phyloP scores from a whole-genome alignment of 73 alveolate species.

The Breviolum minutum region DNA sequence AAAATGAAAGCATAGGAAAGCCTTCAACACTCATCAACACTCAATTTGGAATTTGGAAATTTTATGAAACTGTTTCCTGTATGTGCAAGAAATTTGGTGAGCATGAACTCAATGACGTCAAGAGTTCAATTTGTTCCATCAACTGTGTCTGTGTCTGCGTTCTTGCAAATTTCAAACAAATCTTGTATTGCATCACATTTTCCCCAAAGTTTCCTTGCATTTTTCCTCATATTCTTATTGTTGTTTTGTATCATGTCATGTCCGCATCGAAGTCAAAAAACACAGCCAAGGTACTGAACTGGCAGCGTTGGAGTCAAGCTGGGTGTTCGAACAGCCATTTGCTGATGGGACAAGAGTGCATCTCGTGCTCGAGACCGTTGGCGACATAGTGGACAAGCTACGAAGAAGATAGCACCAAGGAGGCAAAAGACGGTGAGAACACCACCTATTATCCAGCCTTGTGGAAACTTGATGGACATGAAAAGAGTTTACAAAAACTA shows the following conservation, averaged over 20 bases:
- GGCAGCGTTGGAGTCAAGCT: neutral
- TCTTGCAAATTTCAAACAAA: no score
- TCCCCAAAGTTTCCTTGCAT: neutral
- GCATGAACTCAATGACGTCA: no score
- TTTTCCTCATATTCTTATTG: neutral
- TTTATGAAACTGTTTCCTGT: no score
- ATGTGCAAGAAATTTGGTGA: no score
- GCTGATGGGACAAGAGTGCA: conserved; percentile 28
- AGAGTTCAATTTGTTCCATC: no score
- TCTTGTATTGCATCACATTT: neutral
- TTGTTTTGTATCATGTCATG: neutral
- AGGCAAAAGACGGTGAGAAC: neutral
- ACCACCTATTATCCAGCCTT: conserved; percentile 10
- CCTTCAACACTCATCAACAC: no score
- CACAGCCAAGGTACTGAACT: neutral
- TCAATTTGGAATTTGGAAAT: no score
- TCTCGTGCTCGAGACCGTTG: neutral
- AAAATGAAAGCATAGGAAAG: no score
- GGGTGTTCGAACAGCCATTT: neutral
- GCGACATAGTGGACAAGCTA: neutral
- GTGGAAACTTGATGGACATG: neutral
- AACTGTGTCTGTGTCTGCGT: no score
- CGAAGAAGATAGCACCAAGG: neutral
- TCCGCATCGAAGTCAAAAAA: no score
- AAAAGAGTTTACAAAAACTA: no score